Evolutionary conservation across 1,139 yeast genomes (phyloP).

Genomic region (Lodderomyces pseudojiufengensis): DNA sequence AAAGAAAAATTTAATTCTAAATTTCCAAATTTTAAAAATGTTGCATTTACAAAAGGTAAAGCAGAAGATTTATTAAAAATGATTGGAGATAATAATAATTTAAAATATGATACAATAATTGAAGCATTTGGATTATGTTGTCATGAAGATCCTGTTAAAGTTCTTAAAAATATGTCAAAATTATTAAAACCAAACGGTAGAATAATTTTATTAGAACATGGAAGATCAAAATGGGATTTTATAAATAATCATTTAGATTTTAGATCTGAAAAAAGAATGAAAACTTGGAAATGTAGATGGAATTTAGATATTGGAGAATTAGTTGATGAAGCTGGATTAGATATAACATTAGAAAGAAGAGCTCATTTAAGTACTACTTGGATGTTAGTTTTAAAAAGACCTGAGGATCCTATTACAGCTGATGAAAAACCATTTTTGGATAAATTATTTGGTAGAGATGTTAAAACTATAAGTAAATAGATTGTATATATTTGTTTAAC

Average conservation of each 20-base stretch:
- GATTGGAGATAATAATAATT: conserved; percentile 34
- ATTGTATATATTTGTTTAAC: conserved; percentile 11
- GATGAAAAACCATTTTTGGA: conserved; percentile 45
- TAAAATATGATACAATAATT: conserved; percentile 82
- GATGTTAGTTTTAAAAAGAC: conserved; percentile 72
- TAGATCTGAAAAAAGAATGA: conserved; percentile 77
- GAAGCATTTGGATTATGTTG: conserved; percentile 97
- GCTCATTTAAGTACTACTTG: conserved; percentile 94
- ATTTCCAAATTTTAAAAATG: conserved; percentile 65
- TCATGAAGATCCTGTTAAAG: conserved; percentile 86
- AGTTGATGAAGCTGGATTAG: conserved; percentile 78
- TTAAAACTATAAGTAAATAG: conserved; percentile 12
- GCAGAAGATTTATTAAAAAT: conserved; percentile 77
- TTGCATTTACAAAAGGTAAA: conserved; percentile 86
- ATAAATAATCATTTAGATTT: conserved; percentile 79
- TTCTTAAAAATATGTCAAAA: conserved; percentile 67
- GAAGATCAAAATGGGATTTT: conserved; percentile 75
- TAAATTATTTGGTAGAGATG: conserved; percentile 38
- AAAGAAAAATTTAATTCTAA: conserved; percentile 64
- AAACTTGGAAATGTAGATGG: conserved; percentile 98
- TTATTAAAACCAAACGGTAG: conserved; percentile 89
- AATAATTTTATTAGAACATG: conserved; percentile 85
- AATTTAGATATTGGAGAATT: conserved; percentile 87
- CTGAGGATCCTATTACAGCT: conserved; percentile 52
- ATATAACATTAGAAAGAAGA: conserved; percentile 72